A percentile compares a stretch with the other conserved stretches of the same genome.
Conservation (phyloP, 2,329 filamentous ascomycete genomes). For the Capronia epimyces region DNA sequence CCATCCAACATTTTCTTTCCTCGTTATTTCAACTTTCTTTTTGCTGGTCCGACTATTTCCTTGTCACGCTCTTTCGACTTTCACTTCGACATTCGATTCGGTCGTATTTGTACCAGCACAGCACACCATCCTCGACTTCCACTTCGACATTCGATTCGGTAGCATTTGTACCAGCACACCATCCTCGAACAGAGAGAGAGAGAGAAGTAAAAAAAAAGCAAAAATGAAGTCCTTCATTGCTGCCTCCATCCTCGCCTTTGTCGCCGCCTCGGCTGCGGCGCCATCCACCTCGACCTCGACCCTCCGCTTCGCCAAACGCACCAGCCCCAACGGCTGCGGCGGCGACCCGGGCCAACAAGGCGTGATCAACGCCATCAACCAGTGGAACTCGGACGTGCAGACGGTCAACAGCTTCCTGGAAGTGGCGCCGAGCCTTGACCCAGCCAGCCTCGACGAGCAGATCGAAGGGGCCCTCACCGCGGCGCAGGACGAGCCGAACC, state of each 20-base stretch:
- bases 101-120: too few relatives aligned
- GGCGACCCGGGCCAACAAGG: constrained; percentile 4
- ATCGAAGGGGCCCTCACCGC: constrained; percentile 2
- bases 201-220: too few relatives aligned
- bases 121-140: too few relatives aligned
- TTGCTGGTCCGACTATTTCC: too few relatives aligned
- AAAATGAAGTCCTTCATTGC: constrained; percentile 15
- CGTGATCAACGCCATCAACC: constrained; percentile 12
- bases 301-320: constrained; percentile 15
- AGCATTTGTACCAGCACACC: neutral
- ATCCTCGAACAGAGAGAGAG: too few relatives aligned
- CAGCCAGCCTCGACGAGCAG: neutral
- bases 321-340: constrained; percentile 10
- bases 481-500: constrained; percentile 13
- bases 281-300: neutral
- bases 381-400: constrained; percentile 15
- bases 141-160: too few relatives aligned
- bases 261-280: constrained; percentile 9
- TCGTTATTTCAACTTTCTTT: too few relatives aligned
- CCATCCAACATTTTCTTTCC: too few relatives aligned
- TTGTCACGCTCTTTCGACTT: too few relatives aligned
- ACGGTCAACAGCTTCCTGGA: constrained; percentile 18
- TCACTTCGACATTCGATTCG: too few relatives aligned
- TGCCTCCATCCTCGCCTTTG: constrained; percentile 11
- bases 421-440: constrained; percentile 4